Percentiles rank a stretch among this genome's conserved stretches.
Evolutionary conservation across 306 rosid genomes (phyloP).

Genomic region (Pyrus betulifolia): DNA sequence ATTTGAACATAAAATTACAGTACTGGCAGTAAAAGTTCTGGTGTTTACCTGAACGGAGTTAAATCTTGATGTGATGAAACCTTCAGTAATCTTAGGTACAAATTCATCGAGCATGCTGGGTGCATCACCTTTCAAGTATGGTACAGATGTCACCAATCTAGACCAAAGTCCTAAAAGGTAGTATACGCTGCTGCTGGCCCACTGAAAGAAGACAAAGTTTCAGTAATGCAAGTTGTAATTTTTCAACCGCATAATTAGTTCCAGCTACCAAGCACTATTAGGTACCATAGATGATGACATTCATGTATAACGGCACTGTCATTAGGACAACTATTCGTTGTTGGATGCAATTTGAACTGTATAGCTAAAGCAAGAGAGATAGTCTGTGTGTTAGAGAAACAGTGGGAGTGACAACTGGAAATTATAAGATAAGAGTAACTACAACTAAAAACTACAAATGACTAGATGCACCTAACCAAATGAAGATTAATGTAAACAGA

Average conservation of each 20-base stretch:
- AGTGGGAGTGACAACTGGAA: not conserved
- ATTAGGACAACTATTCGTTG: not conserved
- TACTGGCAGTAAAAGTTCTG: constrained; percentile 16
- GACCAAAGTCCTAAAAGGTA: constrained; percentile 97
- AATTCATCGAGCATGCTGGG: constrained; percentile 97
- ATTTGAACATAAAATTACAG: constrained; percentile 9
- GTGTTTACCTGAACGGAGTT: constrained; percentile 83
- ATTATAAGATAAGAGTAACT: not conserved
- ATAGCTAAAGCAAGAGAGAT: not conserved
- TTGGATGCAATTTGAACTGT: not conserved
- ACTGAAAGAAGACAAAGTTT: constrained; percentile 48
- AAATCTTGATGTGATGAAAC: constrained; percentile 90
- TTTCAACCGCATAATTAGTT: not conserved
- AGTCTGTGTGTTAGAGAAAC: not conserved
- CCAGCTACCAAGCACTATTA: not conserved
- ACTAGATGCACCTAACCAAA: not conserved
- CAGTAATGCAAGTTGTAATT: constrained; percentile 25
- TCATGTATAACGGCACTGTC: not conserved
- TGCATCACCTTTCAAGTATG: constrained; percentile 96
- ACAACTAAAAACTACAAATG: not conserved
- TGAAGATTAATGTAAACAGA: not conserved
- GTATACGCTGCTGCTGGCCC: constrained; percentile 99
- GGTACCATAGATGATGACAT: not conserved
- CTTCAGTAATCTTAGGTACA: constrained; percentile 97
- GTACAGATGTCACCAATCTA: constrained; percentile 96